phyloP scores from a whole-genome alignment of 2,329 filamentous ascomycete genomes.

The Colletotrichum truncatum region DNA sequence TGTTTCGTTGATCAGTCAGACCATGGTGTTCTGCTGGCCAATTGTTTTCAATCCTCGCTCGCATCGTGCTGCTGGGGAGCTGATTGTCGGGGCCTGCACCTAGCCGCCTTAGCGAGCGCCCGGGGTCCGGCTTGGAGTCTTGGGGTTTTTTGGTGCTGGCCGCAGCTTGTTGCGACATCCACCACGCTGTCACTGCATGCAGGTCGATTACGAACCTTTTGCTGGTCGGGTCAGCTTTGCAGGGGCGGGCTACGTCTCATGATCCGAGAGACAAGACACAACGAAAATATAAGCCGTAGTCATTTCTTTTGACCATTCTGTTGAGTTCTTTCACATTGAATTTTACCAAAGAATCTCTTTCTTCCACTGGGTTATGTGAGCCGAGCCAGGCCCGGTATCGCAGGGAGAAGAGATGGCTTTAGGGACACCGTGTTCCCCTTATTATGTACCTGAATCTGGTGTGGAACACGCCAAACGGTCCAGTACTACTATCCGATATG shows the following conservation, averaged over 20 bases:
- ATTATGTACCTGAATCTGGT: constrained; percentile 19
- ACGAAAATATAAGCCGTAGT: constrained; percentile 6
- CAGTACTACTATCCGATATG: constrained; percentile 5
- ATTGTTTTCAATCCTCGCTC: constrained; percentile 6
- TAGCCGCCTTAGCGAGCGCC: constrained; percentile 13
- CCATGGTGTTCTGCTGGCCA: constrained; percentile 7
- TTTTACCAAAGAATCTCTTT: constrained; percentile 12
- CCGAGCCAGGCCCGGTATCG: background rate
- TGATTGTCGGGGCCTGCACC: constrained; percentile 21
- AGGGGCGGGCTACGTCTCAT: background rate
- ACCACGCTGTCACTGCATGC: constrained; percentile 24
- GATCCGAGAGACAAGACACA: constrained; percentile 10
- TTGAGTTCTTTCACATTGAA: background rate
- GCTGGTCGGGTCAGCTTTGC: constrained; percentile 13
- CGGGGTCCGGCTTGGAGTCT: background rate
- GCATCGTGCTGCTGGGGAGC: constrained; percentile 5
- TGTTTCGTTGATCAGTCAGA: constrained; percentile 23
- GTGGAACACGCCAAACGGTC: constrained; percentile 14
- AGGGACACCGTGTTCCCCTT: background rate
- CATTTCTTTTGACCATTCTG: background rate
- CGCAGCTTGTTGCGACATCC: constrained; percentile 26
- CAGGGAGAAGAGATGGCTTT: background rate
- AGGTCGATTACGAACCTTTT: constrained; percentile 22
- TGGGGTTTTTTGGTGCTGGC: constrained; percentile 1
- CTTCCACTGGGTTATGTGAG: background rate